Evolutionary conservation across 2,329 filamentous ascomycete species (phyloP).

Genomic region (Cladophialophora bantiana): DNA sequence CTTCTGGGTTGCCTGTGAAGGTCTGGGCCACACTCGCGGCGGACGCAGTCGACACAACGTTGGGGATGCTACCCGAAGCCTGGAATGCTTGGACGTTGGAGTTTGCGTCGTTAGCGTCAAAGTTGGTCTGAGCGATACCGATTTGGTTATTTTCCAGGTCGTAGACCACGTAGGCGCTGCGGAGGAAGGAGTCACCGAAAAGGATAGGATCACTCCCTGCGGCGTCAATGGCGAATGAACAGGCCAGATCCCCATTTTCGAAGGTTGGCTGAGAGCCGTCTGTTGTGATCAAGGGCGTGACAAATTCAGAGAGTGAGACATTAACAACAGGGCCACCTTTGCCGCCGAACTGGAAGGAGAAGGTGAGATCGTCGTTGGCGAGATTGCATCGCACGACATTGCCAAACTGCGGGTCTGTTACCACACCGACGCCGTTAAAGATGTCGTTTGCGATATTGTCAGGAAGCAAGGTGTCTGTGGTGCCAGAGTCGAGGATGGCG

Average conservation of each 20-base stretch:
- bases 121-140: constrained; percentile 70
- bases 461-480: constrained; percentile 74
- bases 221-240: constrained; percentile 72
- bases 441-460: constrained; percentile 62
- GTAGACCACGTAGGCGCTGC: constrained; percentile 78
- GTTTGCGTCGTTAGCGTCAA: constrained; percentile 27
- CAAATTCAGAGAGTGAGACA: constrained; percentile 59
- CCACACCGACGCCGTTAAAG: constrained; percentile 63
- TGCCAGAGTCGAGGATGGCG: constrained; percentile 76
- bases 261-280: constrained; percentile 60
- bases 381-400: constrained; percentile 52
- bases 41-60: constrained; percentile 31
- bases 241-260: constrained; percentile 62
- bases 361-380: constrained; percentile 50
- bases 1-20: constrained; percentile 38
- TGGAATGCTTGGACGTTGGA: constrained; percentile 34
- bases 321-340: constrained; percentile 44
- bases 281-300: constrained; percentile 62
- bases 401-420: constrained; percentile 49
- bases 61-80: constrained; percentile 32
- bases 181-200: constrained; percentile 76
- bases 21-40: constrained; percentile 42
- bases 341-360: constrained; percentile 62
- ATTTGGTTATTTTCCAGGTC: constrained; percentile 76
- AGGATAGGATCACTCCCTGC: constrained; percentile 64